phyloP scores from a whole-genome alignment of 2,329 filamentous ascomycete genomes.

The Fusarium hainanense region DNA sequence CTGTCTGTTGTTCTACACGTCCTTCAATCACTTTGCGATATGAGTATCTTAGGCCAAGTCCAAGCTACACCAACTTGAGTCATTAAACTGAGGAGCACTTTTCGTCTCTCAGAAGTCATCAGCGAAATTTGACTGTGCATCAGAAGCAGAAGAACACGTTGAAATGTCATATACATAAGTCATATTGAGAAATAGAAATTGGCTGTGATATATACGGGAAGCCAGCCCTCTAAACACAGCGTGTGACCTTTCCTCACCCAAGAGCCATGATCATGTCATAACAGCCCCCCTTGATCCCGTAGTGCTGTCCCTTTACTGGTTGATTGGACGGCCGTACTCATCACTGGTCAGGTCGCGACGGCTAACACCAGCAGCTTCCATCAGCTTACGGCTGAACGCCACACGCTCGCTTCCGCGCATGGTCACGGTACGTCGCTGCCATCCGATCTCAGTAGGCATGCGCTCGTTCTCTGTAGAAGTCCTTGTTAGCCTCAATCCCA shows the following conservation, averaged over 20 bases:
- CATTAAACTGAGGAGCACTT: accelerated
- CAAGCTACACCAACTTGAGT: no score
- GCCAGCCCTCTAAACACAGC: not conserved
- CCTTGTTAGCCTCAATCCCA: not conserved
- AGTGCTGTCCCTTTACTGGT: accelerated
- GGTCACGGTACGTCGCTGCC: not conserved
- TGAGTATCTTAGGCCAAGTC: no score
- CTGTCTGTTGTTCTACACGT: no score
- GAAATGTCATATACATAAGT: not conserved
- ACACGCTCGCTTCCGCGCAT: constrained; percentile 2
- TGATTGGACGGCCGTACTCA: not conserved
- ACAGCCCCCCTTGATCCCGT: not conserved
- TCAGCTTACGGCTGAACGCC: not conserved
- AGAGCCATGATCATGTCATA: not conserved
- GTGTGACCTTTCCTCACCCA: not conserved
- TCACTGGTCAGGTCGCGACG: not conserved
- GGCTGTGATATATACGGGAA: not conserved
- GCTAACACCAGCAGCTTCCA: constrained; percentile 5
- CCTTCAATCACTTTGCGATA: no score
- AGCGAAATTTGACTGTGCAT: accelerated
- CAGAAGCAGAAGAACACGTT: not conserved
- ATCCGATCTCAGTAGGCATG: constrained; percentile 8
- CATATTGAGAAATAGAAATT: not conserved
- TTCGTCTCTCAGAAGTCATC: no score
- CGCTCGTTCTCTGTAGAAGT: constrained; percentile 1